Evolutionary conservation across 208 protist species (phyloP).

Genomic region (Acanthamoeba culbertsoni): DNA sequence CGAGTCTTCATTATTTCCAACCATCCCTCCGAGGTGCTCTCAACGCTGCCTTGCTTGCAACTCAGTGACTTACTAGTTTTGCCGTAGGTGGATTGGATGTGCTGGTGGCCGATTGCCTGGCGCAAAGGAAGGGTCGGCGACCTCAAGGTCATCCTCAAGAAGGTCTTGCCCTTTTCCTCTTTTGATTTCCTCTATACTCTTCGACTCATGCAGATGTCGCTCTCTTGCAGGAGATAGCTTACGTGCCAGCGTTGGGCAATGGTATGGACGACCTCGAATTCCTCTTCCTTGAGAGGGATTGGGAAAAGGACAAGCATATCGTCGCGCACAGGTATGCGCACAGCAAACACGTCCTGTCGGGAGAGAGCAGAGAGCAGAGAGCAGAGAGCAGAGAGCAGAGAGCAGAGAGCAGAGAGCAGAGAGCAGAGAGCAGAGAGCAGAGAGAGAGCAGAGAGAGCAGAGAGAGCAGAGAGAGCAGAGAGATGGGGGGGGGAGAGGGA

Average conservation of each 20-base stretch:
- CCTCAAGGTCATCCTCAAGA: constrained; percentile 60
- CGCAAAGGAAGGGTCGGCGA: constrained; percentile 45
- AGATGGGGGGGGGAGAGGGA: too few species aligned
- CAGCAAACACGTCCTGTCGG: too few species aligned
- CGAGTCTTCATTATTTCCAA: constrained; percentile 57
- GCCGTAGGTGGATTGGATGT: constrained; percentile 46
- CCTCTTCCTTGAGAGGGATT: constrained; percentile 48
- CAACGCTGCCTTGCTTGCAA: neutral
- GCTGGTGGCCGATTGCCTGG: constrained; percentile 47
- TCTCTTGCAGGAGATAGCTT: neutral
- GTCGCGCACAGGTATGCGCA: constrained; percentile 10
- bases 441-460: too few species aligned
- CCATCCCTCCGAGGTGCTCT: constrained; percentile 40
- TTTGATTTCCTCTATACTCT: neutral
- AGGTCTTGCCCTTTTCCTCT: neutral
- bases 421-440: too few species aligned
- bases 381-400: too few species aligned
- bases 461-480: too few species aligned
- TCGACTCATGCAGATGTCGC: neutral
- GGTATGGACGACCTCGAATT: constrained; percentile 59
- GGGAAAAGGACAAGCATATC: constrained; percentile 13
- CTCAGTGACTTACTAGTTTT: too few species aligned
- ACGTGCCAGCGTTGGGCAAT: constrained; percentile 38
- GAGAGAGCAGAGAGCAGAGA: too few species aligned
- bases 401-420: too few species aligned